Base-by-base conservation (phyloP, 768 basidiomycete genomes). In the Botryobasidium botryosum region DNA sequence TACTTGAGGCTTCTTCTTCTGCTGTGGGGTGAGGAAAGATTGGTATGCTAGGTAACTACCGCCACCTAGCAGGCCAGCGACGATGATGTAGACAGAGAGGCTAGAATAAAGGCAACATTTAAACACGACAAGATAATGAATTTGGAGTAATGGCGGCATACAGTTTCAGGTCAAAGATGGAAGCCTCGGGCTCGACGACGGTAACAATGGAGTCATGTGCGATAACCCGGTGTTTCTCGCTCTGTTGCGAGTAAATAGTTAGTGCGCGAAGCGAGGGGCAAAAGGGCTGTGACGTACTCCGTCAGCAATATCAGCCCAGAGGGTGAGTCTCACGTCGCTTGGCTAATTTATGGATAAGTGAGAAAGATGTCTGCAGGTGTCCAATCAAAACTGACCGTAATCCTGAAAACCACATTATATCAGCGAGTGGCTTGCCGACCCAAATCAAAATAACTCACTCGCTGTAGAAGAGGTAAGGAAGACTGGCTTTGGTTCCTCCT, bases 81-180 rank as follows among this genome's bases (percentile, higher is more conserved):
- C 73, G 44, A 85, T 70, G 49, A 73, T 61, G 57, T 87, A 88
- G 3, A 85, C 85, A 5, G 74, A 68, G 44, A 81, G 51, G 36
- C 66, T 68, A 38, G 18, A 29, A 17, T 15, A 18, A 35, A 35
- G 33, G 36, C 28, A 24, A 41, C 23, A 35, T 43, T 43, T 40
- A 35, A 17, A 36, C 43, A 35, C 3, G 24, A 46, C 48, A 38
- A 50, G 18, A 35, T n/a, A 21, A 12, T 4, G 29, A 6, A 24
- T 25, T n/a, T n/a, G n/a, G n/a, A n/a, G 45, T 13, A 26, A 24
- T 6, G 23, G 23, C 20, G 26, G 62, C 82, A 35, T 52, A 86
- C 85, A 85, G 69, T 58, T 84, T 79, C 55, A 78, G 66, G 60
- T 88, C 85, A 51, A 86, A 74, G 57, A 78, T 68, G 24, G 82